Conservation (phyloP, 192 early-diverging fungal species). For the Entophlyctis helioformis region DNA sequence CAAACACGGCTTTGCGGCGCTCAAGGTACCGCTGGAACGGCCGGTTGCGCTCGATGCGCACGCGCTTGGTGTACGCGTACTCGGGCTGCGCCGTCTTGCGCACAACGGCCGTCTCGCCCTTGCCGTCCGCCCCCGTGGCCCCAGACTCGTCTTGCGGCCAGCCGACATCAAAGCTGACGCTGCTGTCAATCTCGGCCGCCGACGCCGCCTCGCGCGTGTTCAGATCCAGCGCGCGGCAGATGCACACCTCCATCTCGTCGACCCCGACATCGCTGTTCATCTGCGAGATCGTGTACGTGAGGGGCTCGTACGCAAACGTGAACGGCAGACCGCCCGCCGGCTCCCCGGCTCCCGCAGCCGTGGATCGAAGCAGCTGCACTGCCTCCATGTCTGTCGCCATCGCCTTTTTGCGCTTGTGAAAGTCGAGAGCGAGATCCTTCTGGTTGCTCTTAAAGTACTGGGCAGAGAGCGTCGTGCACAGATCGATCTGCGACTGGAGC, state of each 20-base stretch:
- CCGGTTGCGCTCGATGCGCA: slow-evolving; percentile 51
- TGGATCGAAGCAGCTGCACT: slow-evolving; percentile 24
- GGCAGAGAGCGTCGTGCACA: slow-evolving; percentile 30
- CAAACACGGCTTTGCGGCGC: slow-evolving; percentile 55
- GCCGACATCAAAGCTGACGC: slow-evolving; percentile 62
- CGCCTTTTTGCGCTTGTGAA: slow-evolving; percentile 45
- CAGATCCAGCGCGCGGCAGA: slow-evolving; percentile 46
- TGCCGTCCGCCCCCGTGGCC: slow-evolving; percentile 35
- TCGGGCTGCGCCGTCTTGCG: slow-evolving; percentile 34
- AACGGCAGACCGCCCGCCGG: slow-evolving; percentile 29
- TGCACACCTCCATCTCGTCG: slow-evolving; percentile 55
- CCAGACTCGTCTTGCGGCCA: slow-evolving; percentile 48
- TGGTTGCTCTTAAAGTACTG: slow-evolving; percentile 27
- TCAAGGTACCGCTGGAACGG: slow-evolving; percentile 53
- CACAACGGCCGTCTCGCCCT: slow-evolving; percentile 47
- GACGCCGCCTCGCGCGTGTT: slow-evolving; percentile 34
- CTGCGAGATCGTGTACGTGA: slow-evolving; percentile 40
- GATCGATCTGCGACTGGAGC: slow-evolving; percentile 40
- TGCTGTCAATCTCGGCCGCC: slow-evolving; percentile 49
- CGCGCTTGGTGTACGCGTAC: slow-evolving; percentile 35
- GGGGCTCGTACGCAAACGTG: slow-evolving; percentile 43
- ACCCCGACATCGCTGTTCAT: slow-evolving; percentile 37
- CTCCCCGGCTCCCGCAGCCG: slow-evolving; percentile 1
- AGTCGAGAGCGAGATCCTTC: slow-evolving; percentile 38
- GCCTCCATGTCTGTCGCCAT: slow-evolving; percentile 41